Evolutionary conservation across 176 grass and related monocot genomes (phyloP).

Genomic region (Zoysia pacifica): DNA sequence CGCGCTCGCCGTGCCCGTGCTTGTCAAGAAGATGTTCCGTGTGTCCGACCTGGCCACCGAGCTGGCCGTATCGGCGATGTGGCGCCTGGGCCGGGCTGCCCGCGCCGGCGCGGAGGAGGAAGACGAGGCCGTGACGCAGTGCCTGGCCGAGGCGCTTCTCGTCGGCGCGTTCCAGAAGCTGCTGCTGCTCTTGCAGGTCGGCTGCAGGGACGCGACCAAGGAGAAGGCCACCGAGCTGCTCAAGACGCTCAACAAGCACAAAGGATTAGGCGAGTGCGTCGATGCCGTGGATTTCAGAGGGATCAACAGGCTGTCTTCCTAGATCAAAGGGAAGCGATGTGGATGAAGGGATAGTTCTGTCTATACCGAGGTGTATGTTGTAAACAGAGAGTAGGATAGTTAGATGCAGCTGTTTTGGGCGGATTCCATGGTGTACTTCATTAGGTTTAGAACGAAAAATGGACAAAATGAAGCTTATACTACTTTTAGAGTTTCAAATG

Average conservation of each 20-base stretch:
- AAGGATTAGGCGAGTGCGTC: constrained; percentile 52
- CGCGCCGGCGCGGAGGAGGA: constrained; percentile 10
- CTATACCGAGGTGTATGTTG: constrained; percentile 17
- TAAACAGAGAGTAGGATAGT: constrained; percentile 11
- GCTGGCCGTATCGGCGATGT: constrained; percentile 69
- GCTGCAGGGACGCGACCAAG: constrained; percentile 64
- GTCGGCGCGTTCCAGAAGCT: constrained; percentile 89
- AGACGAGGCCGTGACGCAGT: constrained; percentile 26
- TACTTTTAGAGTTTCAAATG: no score
- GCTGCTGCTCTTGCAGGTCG: constrained; percentile 74
- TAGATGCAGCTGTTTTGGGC: constrained; percentile 26
- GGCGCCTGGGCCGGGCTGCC: constrained; percentile 53
- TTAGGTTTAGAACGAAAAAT: constrained; percentile 6
- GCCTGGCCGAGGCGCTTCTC: constrained; percentile 52
- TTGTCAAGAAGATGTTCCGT: constrained; percentile 92
- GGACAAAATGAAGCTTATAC: neutral
- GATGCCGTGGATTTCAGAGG: constrained; percentile 69
- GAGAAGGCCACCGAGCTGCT: constrained; percentile 78
- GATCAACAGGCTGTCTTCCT: constrained; percentile 62
- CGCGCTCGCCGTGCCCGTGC: constrained; percentile 63
- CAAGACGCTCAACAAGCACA: constrained; percentile 70
- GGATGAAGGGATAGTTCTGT: constrained; percentile 18
- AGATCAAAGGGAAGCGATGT: constrained; percentile 5
- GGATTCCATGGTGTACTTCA: neutral
- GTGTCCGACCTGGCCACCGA: constrained; percentile 81